Conservation (phyloP, 345 rosid species). For the Lagerstroemia speciosa region DNA sequence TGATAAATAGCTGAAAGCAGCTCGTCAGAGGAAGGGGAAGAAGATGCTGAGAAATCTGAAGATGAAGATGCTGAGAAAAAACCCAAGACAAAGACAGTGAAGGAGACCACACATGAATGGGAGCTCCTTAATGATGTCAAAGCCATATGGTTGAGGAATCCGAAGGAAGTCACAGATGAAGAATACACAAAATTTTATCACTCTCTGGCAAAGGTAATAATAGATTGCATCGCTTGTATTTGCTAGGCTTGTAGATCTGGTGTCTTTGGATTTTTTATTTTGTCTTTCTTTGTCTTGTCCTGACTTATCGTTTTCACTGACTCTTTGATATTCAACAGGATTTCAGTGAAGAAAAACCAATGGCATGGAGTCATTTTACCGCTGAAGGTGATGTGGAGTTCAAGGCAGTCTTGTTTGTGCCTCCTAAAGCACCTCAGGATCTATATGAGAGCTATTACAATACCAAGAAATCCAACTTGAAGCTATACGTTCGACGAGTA, state of each 20-base stretch:
- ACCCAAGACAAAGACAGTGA: slow-evolving; percentile 68
- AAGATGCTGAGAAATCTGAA: slow-evolving; percentile 38
- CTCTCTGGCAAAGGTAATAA: slow-evolving; percentile 69
- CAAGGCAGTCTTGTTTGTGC: slow-evolving; percentile 85
- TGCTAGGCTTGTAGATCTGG: background rate
- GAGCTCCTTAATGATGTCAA: slow-evolving; percentile 91
- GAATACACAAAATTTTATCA: slow-evolving; percentile 88
- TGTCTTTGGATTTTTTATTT: background rate
- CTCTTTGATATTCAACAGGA: slow-evolving; percentile 39
- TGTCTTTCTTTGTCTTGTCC: background rate
- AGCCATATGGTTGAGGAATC: slow-evolving; percentile 95
- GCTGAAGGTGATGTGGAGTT: slow-evolving; percentile 99
- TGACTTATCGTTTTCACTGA: background rate
- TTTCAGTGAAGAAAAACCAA: slow-evolving; percentile 73
- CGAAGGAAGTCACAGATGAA: slow-evolving; percentile 90
- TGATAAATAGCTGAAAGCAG: slow-evolving; percentile 37
- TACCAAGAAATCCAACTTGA: slow-evolving; percentile 74
- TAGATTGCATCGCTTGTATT: background rate
- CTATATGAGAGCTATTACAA: slow-evolving; percentile 92
- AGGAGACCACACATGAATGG: slow-evolving; percentile 84
- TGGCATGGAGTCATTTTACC: slow-evolving; percentile 86
- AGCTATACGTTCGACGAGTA: slow-evolving; percentile 87
- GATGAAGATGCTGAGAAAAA: slow-evolving; percentile 74
- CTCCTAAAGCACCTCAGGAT: slow-evolving; percentile 95
- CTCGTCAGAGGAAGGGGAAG: slow-evolving; percentile 58